A percentile compares a stretch with the other conserved stretches of the same genome.
Evolutionary conservation across 2,329 filamentous ascomycete species (phyloP).

Genomic region (Venturia asperata): DNA sequence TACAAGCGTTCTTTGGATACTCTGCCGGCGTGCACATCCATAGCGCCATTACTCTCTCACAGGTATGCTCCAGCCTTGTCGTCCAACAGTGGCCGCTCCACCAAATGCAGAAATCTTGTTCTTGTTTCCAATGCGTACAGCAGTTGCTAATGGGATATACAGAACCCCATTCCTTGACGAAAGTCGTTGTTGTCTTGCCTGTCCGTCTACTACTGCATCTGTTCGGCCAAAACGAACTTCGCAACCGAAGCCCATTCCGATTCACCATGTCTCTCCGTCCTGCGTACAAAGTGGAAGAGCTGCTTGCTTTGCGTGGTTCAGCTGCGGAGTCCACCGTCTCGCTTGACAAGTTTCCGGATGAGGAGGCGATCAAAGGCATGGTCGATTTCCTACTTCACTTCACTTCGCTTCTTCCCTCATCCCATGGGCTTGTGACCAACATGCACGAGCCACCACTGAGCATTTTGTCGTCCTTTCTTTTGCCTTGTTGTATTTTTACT

Average conservation of each 20-base stretch:
- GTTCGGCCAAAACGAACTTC: not conserved
- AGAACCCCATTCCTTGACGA: constrained; percentile 18
- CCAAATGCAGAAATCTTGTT: not conserved
- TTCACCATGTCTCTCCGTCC: constrained; percentile 4
- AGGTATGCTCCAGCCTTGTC: not conserved
- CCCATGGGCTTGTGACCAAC: not conserved
- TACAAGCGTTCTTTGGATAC: constrained; percentile 19
- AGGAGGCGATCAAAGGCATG: constrained; percentile 38
- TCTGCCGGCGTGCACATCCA: constrained; percentile 17
- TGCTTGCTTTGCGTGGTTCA: constrained; percentile 36
- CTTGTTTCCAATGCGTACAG: not conserved
- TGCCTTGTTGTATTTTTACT: not conserved
- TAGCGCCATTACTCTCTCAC: constrained; percentile 16
- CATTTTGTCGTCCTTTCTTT: not conserved
- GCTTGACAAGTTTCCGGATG: constrained; percentile 36
- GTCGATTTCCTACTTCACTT: constrained; percentile 8
- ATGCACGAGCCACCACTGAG: constrained; percentile 13
- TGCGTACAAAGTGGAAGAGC: constrained; percentile 36
- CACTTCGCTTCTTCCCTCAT: constrained; percentile 1
- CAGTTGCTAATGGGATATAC: not conserved
- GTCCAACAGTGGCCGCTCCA: not conserved
- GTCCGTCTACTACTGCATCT: not conserved
- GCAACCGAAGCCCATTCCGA: not conserved
- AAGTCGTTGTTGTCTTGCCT: constrained; percentile 13
- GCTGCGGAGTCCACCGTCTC: constrained; percentile 38